Evolutionary conservation across 2,329 filamentous ascomycete genomes (phyloP).

Genomic region (Apiospora rasikravindrae): DNA sequence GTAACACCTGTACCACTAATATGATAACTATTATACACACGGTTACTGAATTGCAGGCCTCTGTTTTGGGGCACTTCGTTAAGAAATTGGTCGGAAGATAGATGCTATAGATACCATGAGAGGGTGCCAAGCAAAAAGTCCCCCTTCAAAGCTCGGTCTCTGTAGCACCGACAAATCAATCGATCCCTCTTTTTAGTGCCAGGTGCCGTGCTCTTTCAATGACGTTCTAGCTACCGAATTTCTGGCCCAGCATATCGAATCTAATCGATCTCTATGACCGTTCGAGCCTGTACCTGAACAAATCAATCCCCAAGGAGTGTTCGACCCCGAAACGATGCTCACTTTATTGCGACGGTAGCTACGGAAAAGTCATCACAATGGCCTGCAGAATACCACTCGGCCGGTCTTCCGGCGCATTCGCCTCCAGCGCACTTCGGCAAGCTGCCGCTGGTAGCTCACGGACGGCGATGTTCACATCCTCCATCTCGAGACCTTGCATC

Average conservation of each 20-base stretch:
- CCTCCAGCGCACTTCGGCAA: slow-evolving; percentile 16
- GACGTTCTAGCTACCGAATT: slow-evolving; percentile 1
- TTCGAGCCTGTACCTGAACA: background rate
- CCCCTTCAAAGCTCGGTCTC: background rate
- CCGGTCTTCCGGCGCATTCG: slow-evolving; percentile 17
- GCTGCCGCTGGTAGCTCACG: slow-evolving; percentile 20
- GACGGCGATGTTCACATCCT: background rate
- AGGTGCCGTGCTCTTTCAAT: background rate
- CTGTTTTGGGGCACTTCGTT: background rate
- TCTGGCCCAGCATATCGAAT: background rate
- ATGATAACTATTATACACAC: background rate
- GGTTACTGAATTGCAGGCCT: background rate
- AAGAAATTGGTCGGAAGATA: background rate
- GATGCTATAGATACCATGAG: background rate
- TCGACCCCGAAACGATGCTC: background rate
- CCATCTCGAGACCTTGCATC: background rate
- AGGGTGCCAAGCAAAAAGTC: background rate
- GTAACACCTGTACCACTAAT: too few species aligned
- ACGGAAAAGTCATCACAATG: background rate
- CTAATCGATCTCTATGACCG: background rate
- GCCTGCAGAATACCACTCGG: slow-evolving; percentile 6
- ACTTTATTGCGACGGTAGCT: slow-evolving; percentile 2
- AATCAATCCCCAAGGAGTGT: background rate
- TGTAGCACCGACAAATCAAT: slow-evolving; percentile 2
- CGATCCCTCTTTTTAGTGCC: slow-evolving; percentile 3